Evolutionary conservation across 768 basidiomycete species (phyloP), one percentile per base, ranked within the genome.

Genomic region (Rhizopogon salebrosus): DNA sequence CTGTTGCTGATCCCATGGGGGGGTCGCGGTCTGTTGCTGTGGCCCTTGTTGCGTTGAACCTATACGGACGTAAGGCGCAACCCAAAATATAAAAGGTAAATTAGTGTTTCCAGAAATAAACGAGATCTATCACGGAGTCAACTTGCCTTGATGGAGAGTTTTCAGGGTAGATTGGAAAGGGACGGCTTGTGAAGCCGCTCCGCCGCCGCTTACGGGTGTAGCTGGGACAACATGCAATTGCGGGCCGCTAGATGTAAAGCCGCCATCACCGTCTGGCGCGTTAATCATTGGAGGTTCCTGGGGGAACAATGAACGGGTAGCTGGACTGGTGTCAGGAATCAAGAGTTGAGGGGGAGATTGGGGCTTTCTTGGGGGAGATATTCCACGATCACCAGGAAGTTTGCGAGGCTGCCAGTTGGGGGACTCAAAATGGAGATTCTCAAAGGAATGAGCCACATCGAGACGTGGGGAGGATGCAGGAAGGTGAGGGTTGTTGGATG

Each of bases 141-240:
- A 76, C 79, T 66, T 55, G 81, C 82, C 78, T 71, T 80, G 79
- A 57, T 75, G 72, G 46, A 85, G 70, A 16, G 76, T 75, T 55
- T 75, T 66, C 58, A 79, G 65, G 43, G 75, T 72, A 34, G 73
- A 70, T 58, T 79, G 78, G 73, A 84, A 86, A 37, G 79, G 75
- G 35, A 71, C 76, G 36, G 72, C 64, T 54, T 76, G 74, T 9
- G 70, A 68, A 35, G 71, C 71, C 24, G 71, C 75, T 34, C 72
- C 82, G 20, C 80, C 83, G 40, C 83, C 84, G 54, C 79, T 80
- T 51, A 92, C 76, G 7, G 90, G 90, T 3, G 90, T 92, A 20
- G 89, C 87, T 38, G 90, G 90, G 6, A 91, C 88, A 56, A 92
- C 84, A 62, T 89, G 82, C 55, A 92, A 76, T 48, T 78, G 79